Percentiles rank a stretch among this genome's conserved stretches.
These are phyloP conservation scores for Starmerella stellata DNA, from an alignment of 805 yeast species.

Conservation along the genomic window DNA sequence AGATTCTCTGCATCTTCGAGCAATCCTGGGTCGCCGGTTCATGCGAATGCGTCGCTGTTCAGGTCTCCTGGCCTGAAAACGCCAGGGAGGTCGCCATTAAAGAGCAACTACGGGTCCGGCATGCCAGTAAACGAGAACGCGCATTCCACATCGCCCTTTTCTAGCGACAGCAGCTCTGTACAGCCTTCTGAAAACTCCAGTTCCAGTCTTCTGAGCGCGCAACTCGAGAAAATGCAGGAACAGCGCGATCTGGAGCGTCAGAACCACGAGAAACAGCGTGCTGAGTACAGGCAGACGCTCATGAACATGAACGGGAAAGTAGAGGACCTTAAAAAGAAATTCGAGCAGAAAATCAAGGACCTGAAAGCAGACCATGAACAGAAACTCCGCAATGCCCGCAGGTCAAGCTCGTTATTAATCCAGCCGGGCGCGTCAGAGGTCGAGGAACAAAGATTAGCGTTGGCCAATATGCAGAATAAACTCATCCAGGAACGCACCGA, in stretches of 20 bases:
- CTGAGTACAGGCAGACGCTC: constrained; percentile 20
- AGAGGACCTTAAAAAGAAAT: constrained; percentile 14
- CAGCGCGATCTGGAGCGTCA: constrained; percentile 20
- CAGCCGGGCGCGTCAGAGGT: constrained; percentile 13
- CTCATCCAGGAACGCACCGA: constrained; percentile 19
- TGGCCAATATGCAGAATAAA: constrained; percentile 24
- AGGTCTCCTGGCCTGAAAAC: not conserved
- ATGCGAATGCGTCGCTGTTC: not conserved
- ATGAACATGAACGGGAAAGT: constrained; percentile 16
- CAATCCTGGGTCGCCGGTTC: not conserved
- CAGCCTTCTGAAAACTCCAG: not conserved
- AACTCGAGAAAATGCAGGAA: constrained; percentile 18
- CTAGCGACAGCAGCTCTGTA: not conserved
- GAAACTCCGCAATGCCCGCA: constrained; percentile 16
- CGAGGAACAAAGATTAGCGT: constrained; percentile 20
- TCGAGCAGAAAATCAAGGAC: constrained; percentile 14
- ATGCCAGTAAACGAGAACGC: not conserved
- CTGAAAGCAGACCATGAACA: constrained; percentile 15
- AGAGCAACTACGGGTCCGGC: no score
- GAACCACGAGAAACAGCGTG: constrained; percentile 20
- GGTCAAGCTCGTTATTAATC: constrained; percentile 3
- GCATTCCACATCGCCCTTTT: constrained; percentile 8
- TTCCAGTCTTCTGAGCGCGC: constrained; percentile 12
- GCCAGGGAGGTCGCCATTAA: not conserved
- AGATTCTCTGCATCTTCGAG: not conserved